phyloP scores from a whole-genome alignment of 805 yeast genomes.

The Candida tallmaniae region DNA sequence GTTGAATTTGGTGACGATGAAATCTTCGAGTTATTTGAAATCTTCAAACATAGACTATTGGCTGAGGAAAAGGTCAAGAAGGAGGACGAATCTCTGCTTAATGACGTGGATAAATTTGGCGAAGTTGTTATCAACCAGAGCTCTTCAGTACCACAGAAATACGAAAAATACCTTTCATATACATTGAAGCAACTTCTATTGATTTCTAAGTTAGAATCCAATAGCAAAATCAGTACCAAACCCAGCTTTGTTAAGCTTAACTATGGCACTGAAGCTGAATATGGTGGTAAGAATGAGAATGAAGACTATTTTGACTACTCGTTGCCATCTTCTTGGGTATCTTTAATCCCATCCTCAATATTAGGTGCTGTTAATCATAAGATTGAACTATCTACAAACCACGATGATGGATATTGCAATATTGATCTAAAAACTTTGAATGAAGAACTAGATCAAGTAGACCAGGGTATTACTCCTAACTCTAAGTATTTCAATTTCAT shows the following conservation, averaged over 20 bases:
- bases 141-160: conserved; percentile 14
- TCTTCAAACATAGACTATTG: conserved; percentile 26
- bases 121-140: conserved; percentile 12
- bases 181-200: conserved; percentile 22
- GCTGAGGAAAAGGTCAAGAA: conserved; percentile 8
- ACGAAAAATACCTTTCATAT: conserved; percentile 17
- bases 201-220: conserved; percentile 15
- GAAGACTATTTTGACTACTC: conserved; percentile 23
- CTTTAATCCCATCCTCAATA: conserved; percentile 25
- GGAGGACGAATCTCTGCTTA: not conserved
- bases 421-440: conserved; percentile 18
- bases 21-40: conserved; percentile 25
- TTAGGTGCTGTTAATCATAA: conserved; percentile 19
- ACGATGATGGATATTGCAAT: conserved; percentile 25
- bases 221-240: conserved; percentile 19
- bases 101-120: conserved; percentile 11
- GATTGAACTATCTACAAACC: conserved; percentile 22
- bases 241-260: conserved; percentile 22
- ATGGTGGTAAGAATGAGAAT: not conserved
- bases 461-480: not conserved
- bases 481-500: conserved; percentile 32
- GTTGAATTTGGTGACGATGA: conserved; percentile 21
- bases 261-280: not conserved
- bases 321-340: conserved; percentile 38
- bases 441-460: not conserved